Percentiles rank a stretch among this genome's conserved stretches.
Conservation (phyloP, 2,329 filamentous ascomycete genomes). For the Immersiporthe knoxdaviesiana region DNA sequence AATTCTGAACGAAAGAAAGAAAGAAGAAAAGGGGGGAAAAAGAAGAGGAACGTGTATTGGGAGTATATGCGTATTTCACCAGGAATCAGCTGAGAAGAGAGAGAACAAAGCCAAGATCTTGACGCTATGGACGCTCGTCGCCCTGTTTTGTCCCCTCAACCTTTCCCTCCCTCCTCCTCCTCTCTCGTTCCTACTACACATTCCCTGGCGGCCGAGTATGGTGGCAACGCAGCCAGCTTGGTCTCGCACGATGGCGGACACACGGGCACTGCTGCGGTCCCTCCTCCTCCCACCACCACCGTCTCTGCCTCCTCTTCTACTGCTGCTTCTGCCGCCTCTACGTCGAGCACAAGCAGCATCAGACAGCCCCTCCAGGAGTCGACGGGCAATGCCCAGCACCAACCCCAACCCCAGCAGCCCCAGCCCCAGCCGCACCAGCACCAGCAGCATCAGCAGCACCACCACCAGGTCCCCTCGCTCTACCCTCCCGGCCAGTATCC, state of each 20-base stretch:
- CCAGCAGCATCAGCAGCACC: slow-evolving; percentile 44
- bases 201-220: slow-evolving; percentile 23
- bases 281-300: no score
- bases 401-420: no score
- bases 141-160: slow-evolving; percentile 55
- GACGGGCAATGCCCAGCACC: slow-evolving; percentile 54
- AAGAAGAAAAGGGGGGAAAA: background rate
- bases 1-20: slow-evolving; percentile 36
- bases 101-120: background rate
- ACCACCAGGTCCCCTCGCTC: slow-evolving; percentile 34
- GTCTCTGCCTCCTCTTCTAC: no score
- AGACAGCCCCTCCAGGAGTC: slow-evolving; percentile 56
- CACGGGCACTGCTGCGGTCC: background rate
- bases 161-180: slow-evolving; percentile 48
- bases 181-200: slow-evolving; percentile 45
- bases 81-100: slow-evolving; percentile 29
- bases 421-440: no score
- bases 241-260: slow-evolving; percentile 14
- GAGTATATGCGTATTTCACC: background rate
- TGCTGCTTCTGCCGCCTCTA: background rate
- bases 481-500: slow-evolving; percentile 26
- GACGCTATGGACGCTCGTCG: slow-evolving; percentile 46
- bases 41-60: slow-evolving; percentile 27
- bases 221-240: slow-evolving; percentile 7
- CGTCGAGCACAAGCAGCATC: slow-evolving; percentile 15